phyloP scores from a whole-genome alignment of 2,329 filamentous ascomycete genomes.

The Pseudogymnoascus pannorum region DNA sequence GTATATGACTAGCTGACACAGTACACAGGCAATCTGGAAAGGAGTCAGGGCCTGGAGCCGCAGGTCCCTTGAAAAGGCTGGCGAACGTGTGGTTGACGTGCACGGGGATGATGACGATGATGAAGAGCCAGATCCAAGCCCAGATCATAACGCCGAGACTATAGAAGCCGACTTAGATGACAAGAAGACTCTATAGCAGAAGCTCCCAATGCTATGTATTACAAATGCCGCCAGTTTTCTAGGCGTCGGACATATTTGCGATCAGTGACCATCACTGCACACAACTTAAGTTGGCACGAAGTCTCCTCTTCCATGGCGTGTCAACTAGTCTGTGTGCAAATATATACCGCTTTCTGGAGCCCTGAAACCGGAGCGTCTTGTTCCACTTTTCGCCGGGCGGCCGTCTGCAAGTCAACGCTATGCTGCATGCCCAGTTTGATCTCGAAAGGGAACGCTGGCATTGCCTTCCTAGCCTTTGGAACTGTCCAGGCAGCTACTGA shows the following conservation, averaged over 20 bases:
- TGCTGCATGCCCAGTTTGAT: conserved; percentile 19
- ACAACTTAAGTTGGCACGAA: conserved; percentile 93
- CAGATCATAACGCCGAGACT: neutral
- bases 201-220: neutral
- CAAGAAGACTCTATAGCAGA: neutral
- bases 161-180: neutral
- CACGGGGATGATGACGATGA: conserved; percentile 50
- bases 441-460: conserved; percentile 8
- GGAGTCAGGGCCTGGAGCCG: conserved; percentile 67
- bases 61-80: conserved; percentile 65
- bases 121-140: conserved; percentile 34
- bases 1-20: conserved; percentile 14
- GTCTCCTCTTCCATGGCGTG: conserved; percentile 67
- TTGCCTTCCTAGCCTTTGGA: conserved; percentile 6
- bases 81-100: conserved; percentile 79
- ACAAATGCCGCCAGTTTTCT: neutral
- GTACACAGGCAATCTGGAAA: conserved; percentile 66
- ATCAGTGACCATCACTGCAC: conserved; percentile 48
- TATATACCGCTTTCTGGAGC: conserved; percentile 39
- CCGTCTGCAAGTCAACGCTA: conserved; percentile 27
- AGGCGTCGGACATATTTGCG: neutral
- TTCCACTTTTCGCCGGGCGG: conserved; percentile 28
- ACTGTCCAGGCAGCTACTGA: conserved; percentile 4
- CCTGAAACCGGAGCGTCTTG: conserved; percentile 30
- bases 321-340: conserved; percentile 97